Base-by-base conservation (phyloP, 164 flowering plant species). In the Nelumbo lutea region DNA sequence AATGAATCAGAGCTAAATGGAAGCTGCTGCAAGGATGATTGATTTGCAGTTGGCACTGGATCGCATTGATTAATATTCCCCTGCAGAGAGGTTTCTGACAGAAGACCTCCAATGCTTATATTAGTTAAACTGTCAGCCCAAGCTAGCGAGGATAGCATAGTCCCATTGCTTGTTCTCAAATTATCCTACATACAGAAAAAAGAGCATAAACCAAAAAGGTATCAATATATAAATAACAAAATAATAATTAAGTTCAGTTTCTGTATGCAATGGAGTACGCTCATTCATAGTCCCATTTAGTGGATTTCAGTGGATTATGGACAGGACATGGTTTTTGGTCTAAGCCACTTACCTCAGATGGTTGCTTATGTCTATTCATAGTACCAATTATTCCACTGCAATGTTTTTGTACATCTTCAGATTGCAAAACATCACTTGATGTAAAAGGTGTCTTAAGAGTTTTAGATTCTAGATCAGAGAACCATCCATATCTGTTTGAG, bases 81-180 rank as follows among this genome's bases (percentile, higher is more conserved):
- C 74, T 79, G 86, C 71, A 88, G 69, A 5, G 95, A 89, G 59
- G 82, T 89, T 78, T 86, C 95, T 9, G 91, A 83, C 3, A 91
- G 75, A 60, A 89, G 82, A 44, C 90, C 90, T 65, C 95, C 95
- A 68, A 91, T 80, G 84, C 95, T 89, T 63, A 89, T 80, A 73
- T 79, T 82, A 1, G 83, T 79, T 44, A 82, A 47, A 76, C 71
- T 69, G 73, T 85, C 88, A 72, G 67, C 74, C 87, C 86, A 86
- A 1, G 71, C 60, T 5, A 71, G 45, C 40, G 80, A 72, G 53
- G 82, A 48, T 65, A 73, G 72, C 9, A 74, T 67, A 61, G 52
- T 63, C 27, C 47, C 62, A 39, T n/a, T 43, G 27, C 77, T 72
- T 10, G 4, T 51, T 62, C 47, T 73, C 61, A 59, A 44, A 64